Evolutionary conservation across 805 yeast genomes (phyloP).

Genomic region (Hanseniaspora valbyensis): DNA sequence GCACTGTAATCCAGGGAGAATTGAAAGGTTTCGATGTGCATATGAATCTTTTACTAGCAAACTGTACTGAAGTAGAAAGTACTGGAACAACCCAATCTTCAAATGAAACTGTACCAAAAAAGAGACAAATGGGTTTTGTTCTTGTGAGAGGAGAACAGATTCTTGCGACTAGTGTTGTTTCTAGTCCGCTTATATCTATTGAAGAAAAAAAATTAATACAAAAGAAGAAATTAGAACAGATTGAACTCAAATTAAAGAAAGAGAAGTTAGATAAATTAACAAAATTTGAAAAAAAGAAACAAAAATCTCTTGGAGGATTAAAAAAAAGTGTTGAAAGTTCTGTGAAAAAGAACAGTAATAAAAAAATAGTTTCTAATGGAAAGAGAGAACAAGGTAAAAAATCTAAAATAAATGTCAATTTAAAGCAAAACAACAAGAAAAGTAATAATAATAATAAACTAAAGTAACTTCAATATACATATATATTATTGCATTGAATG

Average conservation of each 20-base stretch:
- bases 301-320: neutral
- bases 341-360: too few relatives aligned
- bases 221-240: conserved; percentile 6
- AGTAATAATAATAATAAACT: too few relatives aligned
- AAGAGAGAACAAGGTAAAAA: neutral
- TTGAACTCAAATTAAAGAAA: neutral
- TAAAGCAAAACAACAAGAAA: neutral
- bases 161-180: conserved; percentile 2
- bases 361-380: neutral
- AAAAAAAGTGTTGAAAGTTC: neutral
- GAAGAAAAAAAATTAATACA: conserved; percentile 1
- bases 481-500: too few relatives aligned
- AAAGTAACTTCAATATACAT: too few relatives aligned
- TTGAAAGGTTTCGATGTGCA: conserved; percentile 10
- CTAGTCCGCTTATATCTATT: neutral
- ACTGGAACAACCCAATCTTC: neutral
- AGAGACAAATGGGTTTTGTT: conserved; percentile 5
- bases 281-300: conserved; percentile 7
- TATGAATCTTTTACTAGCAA: conserved; percentile 5
- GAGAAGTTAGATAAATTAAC: conserved; percentile 5
- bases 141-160: conserved; percentile 12
- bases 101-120: too few relatives aligned
- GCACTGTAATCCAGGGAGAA: conserved; percentile 8
- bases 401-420: neutral
- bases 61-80: conserved; percentile 1